Conservation (phyloP, 2,329 filamentous ascomycete species). For the Colletotrichum filicis region DNA sequence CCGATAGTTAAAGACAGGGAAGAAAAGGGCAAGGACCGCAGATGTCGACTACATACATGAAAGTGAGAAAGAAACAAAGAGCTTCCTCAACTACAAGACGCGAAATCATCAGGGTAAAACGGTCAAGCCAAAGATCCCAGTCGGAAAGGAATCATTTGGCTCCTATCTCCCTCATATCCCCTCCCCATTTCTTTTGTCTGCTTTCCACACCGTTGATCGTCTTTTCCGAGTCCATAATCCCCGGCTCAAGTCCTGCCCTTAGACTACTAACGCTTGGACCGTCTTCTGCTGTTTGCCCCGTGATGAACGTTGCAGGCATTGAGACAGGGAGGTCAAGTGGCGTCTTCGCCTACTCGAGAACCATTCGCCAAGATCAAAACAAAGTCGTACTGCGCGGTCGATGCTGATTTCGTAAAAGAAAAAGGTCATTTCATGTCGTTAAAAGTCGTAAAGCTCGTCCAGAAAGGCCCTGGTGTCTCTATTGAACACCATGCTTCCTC, state of each 20-base stretch:
- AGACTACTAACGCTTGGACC: not conserved
- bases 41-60: constrained; percentile 23
- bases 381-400: constrained; percentile 30
- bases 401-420: constrained; percentile 26
- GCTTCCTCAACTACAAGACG: constrained; percentile 2
- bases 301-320: not conserved
- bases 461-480: constrained; percentile 16
- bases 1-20: not conserved
- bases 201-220: constrained; percentile 20
- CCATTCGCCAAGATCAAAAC: not conserved
- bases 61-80: not conserved
- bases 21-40: not conserved
- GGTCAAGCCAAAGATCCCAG: not conserved
- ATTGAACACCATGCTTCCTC: not conserved
- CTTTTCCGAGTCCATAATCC: constrained; percentile 20
- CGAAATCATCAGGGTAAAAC: constrained; percentile 4
- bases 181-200: constrained; percentile 2
- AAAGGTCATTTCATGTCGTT: constrained; percentile 33
- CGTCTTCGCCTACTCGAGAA: not conserved
- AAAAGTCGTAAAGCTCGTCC: constrained; percentile 33
- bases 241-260: not conserved
- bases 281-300: not conserved
- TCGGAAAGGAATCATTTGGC: not conserved
- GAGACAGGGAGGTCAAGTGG: not conserved
- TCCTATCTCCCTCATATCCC: not conserved